A percentile compares a stretch with the other conserved stretches of the same genome.
These are phyloP conservation scores for Tieghemiomyces parasiticus DNA, from an alignment of 192 early-diverging fungal genomes.

Conservation along the genomic window DNA sequence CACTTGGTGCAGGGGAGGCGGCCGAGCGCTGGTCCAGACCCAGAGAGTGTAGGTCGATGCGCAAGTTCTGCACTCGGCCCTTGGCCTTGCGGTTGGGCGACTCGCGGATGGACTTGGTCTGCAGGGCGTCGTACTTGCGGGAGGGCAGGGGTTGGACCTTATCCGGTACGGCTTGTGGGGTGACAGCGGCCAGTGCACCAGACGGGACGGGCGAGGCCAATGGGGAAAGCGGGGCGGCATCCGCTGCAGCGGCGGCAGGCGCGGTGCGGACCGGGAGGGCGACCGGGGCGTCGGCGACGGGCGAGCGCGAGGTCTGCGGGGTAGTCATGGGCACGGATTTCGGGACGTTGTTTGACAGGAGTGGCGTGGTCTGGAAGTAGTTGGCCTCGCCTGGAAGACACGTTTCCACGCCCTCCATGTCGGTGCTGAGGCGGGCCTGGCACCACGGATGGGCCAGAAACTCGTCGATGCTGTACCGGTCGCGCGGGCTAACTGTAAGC, in stretches of 20 bases:
- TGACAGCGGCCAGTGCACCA: no score
- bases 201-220: not conserved
- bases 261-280: slow-evolving; percentile 21
- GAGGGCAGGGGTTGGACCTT: not conserved
- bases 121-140: no score
- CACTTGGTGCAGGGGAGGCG: slow-evolving; percentile 12
- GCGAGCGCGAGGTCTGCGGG: not conserved
- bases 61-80: not conserved
- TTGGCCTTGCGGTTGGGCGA: slow-evolving; percentile 1
- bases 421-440: slow-evolving; percentile 13
- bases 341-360: not conserved
- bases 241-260: slow-evolving; percentile 18
- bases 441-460: slow-evolving; percentile 75
- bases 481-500: slow-evolving; percentile 49
- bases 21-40: not conserved
- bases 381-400: no score
- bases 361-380: slow-evolving; percentile 16
- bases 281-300: slow-evolving; percentile 12
- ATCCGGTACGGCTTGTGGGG: not conserved
- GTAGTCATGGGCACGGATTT: not conserved
- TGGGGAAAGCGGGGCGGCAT: not conserved
- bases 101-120: no score
- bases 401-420: slow-evolving; percentile 10
- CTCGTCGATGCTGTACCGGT: slow-evolving; percentile 63
- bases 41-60: not conserved